Evolutionary conservation across 345 rosid genomes (phyloP).

Genomic region (Conringia planisiliqua): DNA sequence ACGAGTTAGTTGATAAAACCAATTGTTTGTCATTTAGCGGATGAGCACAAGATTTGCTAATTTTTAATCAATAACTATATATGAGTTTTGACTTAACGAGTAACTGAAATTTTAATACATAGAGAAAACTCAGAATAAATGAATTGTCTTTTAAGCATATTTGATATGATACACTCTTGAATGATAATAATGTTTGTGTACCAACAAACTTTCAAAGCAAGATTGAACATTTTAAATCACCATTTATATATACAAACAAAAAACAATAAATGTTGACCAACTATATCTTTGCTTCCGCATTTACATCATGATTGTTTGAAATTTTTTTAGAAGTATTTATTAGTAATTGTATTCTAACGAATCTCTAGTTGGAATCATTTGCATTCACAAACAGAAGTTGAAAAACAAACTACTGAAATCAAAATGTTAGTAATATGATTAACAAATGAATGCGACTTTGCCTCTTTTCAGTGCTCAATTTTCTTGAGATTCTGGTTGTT

Average conservation of each 20-base stretch:
- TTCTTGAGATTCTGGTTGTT: conserved; percentile 41
- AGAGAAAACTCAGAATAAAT: neutral
- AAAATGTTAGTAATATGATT: neutral
- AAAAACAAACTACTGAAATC: neutral
- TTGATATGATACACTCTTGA: neutral
- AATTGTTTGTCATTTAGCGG: neutral
- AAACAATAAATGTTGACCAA: conserved; percentile 6
- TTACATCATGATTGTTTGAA: conserved; percentile 8
- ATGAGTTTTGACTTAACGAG: neutral
- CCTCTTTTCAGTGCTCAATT: conserved; percentile 24
- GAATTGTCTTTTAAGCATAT: neutral
- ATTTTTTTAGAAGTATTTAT: neutral
- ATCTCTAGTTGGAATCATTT: conserved; percentile 18
- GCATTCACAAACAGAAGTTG: conserved; percentile 15
- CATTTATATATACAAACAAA: neutral
- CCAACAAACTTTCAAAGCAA: conserved; percentile 11
- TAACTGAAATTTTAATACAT: neutral
- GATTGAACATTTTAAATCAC: neutral
- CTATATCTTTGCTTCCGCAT: conserved; percentile 21
- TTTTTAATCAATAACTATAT: neutral
- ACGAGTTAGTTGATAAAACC: neutral
- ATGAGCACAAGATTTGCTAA: neutral
- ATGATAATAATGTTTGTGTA: neutral
- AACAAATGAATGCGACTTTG: conserved; percentile 4
- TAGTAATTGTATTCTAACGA: neutral